These are phyloP conservation scores for Coemansia furcata DNA, from an alignment of 192 early-diverging fungal genomes.

Conservation along the genomic window DNA sequence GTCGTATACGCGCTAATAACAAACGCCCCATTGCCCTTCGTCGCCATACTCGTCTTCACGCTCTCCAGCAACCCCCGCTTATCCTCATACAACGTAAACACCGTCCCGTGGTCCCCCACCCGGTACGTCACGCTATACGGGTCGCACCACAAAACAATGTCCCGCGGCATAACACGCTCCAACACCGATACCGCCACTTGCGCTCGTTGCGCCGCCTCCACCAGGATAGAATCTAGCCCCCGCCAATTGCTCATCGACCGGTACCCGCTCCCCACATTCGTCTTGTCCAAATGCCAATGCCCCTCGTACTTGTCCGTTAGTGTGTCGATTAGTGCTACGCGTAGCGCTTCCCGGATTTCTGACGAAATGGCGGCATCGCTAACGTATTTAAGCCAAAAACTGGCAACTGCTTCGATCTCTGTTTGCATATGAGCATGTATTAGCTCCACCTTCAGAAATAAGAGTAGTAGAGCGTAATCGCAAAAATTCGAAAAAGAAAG, in stretches of 20 bases:
- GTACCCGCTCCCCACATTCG: conserved; percentile 70
- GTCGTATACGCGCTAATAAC: conserved; percentile 51
- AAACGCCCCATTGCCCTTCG: conserved; percentile 46
- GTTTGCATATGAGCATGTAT: conserved; percentile 49
- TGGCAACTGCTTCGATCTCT: conserved; percentile 47
- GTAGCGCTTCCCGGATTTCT: conserved; percentile 35
- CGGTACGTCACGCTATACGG: conserved; percentile 70
- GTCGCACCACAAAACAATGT: conserved; percentile 72
- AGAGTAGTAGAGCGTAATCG: neutral
- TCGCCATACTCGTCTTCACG: conserved; percentile 41
- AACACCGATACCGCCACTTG: conserved; percentile 50
- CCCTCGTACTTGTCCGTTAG: conserved; percentile 60
- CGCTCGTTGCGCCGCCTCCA: conserved; percentile 56
- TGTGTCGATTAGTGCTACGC: conserved; percentile 41
- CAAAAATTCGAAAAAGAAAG: neutral
- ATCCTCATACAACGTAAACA: conserved; percentile 66
- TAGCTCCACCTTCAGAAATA: neutral
- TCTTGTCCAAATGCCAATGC: conserved; percentile 71
- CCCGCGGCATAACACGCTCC: conserved; percentile 60
- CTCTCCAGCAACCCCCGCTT: conserved; percentile 44
- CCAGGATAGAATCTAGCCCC: conserved; percentile 60
- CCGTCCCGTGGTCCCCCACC: conserved; percentile 67
- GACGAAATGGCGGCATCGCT: conserved; percentile 21
- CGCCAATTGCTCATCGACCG: conserved; percentile 73
- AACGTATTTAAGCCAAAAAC: conserved; percentile 48